Base-by-base conservation (phyloP, 2,329 filamentous ascomycete genomes). In the Fusarium veterinarium region DNA sequence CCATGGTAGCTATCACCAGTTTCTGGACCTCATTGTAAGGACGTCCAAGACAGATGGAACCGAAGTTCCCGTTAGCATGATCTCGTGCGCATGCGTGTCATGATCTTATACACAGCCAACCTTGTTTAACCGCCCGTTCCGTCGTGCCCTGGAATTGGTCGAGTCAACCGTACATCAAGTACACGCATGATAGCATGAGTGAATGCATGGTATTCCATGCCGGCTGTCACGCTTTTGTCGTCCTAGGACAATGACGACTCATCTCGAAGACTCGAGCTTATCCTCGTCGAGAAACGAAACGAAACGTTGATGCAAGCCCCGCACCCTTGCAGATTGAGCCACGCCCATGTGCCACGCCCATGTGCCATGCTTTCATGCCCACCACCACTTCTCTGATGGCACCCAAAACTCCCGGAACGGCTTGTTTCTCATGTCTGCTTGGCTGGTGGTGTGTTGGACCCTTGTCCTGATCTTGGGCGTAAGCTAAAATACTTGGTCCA, bases 331-430 rank as follows among this genome's bases (percentile, higher is more conserved):
- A 75, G 66, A 44, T 41, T 41, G n/a, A 49, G 41, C 58, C 67
- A 69, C 67, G 74, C 55, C 61, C 75, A 77, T 77, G 75, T 77
- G 74, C 68, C 52, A 58, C 67, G 74, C 55, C 61, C 75, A 77
- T 77, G 75, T 77, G 74, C 68, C 52, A 58, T 66, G 44, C 30
- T 58, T 58, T 58, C 31, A 58, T 42, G 35, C 52, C 63, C 63
- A 66, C 61, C 69, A 63, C 56, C 65, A 63, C 60, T 51, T 56
- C 31, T 48, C 51, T 60, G 46, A 69, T 38, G 48, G 56, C 52
- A 45, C 61, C 59, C 51, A 65, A 60, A 61, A 33, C 60, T 67
- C 42, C 28, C 62, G 61, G 59, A 45, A 45, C 52, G 52, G 55
- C 55, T 70, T 67, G 62, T 56, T 57, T 74, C 57, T 59, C 59